phyloP scores from a whole-genome alignment of 768 basidiomycete species.

The Xanthoconium stramineum region DNA sequence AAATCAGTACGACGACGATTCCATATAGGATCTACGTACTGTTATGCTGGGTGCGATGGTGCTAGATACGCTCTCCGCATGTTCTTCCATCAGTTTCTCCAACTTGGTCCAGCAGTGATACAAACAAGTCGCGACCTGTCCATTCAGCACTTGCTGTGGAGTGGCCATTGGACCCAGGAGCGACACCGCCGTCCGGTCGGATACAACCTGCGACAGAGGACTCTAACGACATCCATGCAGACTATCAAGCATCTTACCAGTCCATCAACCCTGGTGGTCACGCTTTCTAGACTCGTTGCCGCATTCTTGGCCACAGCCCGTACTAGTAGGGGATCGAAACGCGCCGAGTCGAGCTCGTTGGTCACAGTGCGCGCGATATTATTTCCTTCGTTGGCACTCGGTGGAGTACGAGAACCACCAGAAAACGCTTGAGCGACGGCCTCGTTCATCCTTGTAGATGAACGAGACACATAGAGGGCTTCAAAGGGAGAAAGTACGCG shows the following conservation, averaged over 20 bases:
- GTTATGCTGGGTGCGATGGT: slow-evolving; percentile 55
- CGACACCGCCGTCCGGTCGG: slow-evolving; percentile 69
- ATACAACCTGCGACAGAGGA: slow-evolving; percentile 47
- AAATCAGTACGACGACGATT: neutral
- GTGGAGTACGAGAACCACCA: slow-evolving; percentile 65
- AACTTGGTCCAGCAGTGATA: slow-evolving; percentile 25
- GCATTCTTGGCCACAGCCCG: slow-evolving; percentile 75
- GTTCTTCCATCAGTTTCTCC: slow-evolving; percentile 24
- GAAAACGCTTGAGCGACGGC: slow-evolving; percentile 72
- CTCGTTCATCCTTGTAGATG: slow-evolving; percentile 81
- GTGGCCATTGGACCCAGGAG: slow-evolving; percentile 77
- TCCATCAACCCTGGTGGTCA: slow-evolving; percentile 60
- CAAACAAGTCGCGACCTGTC: slow-evolving; percentile 71
- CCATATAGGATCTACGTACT: slow-evolving; percentile 38
- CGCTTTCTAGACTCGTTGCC: slow-evolving; percentile 62
- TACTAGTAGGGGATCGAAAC: slow-evolving; percentile 79
- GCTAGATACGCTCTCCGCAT: slow-evolving; percentile 42
- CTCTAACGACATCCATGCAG: neutral
- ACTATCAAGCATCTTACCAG: slow-evolving; percentile 47
- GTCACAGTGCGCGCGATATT: slow-evolving; percentile 72
- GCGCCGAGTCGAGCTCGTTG: slow-evolving; percentile 66
- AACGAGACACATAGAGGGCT: slow-evolving; percentile 82
- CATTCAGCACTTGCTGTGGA: slow-evolving; percentile 75
- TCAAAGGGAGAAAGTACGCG: slow-evolving; percentile 84
- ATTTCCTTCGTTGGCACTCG: slow-evolving; percentile 72